Conservation (phyloP, 2,329 filamentous ascomycete genomes). For the Chalaropsis ovoidea region DNA sequence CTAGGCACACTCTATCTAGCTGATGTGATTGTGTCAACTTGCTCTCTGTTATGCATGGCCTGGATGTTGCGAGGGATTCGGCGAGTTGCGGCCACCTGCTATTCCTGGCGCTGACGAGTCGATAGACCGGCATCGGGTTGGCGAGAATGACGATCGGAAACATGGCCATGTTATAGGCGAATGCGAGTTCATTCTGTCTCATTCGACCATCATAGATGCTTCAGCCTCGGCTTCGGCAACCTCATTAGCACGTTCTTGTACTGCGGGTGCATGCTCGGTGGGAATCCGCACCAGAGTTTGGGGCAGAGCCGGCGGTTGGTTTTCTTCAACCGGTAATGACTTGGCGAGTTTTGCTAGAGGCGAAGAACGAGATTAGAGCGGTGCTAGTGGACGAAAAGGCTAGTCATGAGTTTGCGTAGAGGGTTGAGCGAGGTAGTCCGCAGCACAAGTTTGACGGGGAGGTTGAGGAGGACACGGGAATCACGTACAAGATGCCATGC, state of each 20-base stretch:
- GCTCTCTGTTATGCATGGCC: not conserved
- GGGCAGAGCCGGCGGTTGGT: conserved; percentile 40
- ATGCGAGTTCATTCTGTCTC: not conserved
- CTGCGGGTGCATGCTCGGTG: conserved; percentile 60
- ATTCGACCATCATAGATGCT: conserved; percentile 27
- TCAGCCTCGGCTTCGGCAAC: conserved; percentile 37
- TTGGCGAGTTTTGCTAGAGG: conserved; percentile 22
- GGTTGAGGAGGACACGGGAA: not conserved
- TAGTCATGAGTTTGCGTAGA: not conserved
- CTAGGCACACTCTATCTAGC: not conserved
- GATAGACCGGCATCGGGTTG: too few relatives aligned
- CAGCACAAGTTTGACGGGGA: not conserved
- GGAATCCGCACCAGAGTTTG: conserved; percentile 79
- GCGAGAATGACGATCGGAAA: not conserved
- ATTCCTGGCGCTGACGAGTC: not conserved
- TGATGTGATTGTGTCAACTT: not conserved
- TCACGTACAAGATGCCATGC: conserved; percentile 69
- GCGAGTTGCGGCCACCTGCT: not conserved
- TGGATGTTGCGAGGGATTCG: not conserved
- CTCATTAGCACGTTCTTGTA: conserved; percentile 51
- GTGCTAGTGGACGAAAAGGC: conserved; percentile 2
- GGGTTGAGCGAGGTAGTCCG: not conserved
- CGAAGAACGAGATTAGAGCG: not conserved
- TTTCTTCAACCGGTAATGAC: conserved; percentile 11
- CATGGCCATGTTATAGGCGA: not conserved